These are phyloP conservation scores for Gillenia trifoliata DNA, from an alignment of 306 rosid species.

Conservation along the genomic window DNA sequence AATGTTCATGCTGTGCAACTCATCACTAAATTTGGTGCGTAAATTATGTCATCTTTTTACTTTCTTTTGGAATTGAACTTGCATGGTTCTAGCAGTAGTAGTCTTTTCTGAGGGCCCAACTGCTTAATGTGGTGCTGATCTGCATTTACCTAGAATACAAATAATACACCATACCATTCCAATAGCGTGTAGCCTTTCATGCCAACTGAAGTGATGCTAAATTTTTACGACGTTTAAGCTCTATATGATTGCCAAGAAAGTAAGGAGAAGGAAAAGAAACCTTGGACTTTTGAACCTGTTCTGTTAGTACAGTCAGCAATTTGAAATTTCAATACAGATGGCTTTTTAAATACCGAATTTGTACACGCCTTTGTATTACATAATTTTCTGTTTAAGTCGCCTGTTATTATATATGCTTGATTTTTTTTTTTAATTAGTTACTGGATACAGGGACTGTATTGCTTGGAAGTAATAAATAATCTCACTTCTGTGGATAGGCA, in stretches of 20 bases:
- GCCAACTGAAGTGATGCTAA: not conserved
- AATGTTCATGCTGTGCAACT: constrained; percentile 79
- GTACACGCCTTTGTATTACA: not conserved
- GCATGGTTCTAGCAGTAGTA: not conserved
- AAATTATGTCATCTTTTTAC: not conserved
- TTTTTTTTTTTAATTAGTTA: constrained; percentile 2
- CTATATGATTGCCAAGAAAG: not conserved
- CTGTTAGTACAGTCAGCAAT: not conserved
- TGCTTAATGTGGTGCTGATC: not conserved
- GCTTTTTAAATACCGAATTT: not conserved
- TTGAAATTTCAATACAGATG: not conserved
- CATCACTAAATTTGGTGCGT: constrained; percentile 69
- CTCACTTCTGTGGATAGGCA: constrained; percentile 41
- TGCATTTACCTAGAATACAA: not conserved
- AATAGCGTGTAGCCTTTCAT: not conserved
- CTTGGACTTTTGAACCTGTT: not conserved
- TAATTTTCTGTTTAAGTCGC: not conserved
- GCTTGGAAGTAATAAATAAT: not conserved
- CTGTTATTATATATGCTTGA: not conserved
- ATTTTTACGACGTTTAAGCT: not conserved
- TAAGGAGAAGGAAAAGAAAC: not conserved
- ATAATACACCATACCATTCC: not conserved
- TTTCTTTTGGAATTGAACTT: not conserved
- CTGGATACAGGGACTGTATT: not conserved
- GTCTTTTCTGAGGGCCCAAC: not conserved